phyloP scores from a whole-genome alignment of 768 basidiomycete genomes.

The Cystobasidium tubakii region DNA sequence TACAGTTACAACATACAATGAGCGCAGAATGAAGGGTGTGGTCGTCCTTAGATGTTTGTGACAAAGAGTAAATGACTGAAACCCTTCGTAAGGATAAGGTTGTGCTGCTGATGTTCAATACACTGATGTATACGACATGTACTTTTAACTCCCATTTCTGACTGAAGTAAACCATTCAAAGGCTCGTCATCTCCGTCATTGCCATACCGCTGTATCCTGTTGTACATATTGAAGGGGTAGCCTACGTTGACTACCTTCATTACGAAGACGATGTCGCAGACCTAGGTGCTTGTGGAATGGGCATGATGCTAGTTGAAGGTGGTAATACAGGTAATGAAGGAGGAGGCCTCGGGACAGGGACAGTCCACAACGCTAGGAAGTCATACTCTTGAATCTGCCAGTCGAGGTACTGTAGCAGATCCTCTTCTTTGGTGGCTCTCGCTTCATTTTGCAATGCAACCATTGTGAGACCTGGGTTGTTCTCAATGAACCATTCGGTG shows the following conservation, averaged over 20 bases:
- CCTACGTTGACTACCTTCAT: background rate
- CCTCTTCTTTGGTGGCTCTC: background rate
- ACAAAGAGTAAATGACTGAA: too few relatives aligned
- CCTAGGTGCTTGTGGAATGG: background rate
- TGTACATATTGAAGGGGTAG: background rate
- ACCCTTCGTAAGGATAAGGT: background rate
- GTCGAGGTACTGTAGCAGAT: background rate
- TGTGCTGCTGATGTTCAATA: background rate
- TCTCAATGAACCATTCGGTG: conserved; percentile 9
- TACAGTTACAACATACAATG: too few relatives aligned
- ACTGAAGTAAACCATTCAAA: background rate
- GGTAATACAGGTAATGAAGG: background rate
- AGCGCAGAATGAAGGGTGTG: too few relatives aligned
- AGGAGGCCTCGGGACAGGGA: background rate
- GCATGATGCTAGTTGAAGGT: background rate
- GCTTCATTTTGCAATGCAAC: background rate
- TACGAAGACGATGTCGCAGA: background rate
- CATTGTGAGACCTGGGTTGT: conserved; percentile 15
- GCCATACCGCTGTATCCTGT: background rate
- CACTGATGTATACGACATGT: background rate
- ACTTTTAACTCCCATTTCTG: background rate
- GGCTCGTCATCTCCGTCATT: background rate
- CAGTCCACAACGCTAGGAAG: conserved; percentile 1
- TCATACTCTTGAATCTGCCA: conserved; percentile 15
- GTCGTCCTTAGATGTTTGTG: too few relatives aligned